Evolutionary conservation across 176 grass and related monocot species (phyloP).

Genomic region (Aegilops longissima): DNA sequence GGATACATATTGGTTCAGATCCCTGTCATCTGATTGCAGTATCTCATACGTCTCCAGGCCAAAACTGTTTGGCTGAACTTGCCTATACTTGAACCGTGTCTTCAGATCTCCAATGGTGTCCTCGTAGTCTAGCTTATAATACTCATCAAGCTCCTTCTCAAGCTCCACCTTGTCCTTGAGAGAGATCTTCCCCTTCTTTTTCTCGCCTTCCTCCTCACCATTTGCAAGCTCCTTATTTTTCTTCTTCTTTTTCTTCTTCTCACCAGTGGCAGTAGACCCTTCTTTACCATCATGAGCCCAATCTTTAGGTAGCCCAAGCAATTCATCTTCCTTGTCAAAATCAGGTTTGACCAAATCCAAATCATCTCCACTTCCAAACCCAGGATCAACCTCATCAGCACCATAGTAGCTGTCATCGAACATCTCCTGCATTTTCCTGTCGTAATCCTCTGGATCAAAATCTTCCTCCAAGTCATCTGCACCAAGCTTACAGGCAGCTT

Average conservation of each 20-base stretch:
- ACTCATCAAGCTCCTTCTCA: conserved; percentile 94
- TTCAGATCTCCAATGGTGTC: conserved; percentile 93
- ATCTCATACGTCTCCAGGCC: conserved; percentile 62
- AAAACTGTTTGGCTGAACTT: conserved; percentile 66
- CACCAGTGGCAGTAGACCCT: conserved; percentile 40
- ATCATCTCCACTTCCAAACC: conserved; percentile 59
- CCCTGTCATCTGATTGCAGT: conserved; percentile 58
- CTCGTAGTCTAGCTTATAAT: conserved; percentile 93
- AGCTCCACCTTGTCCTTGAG: conserved; percentile 82
- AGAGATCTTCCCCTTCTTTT: conserved; percentile 61
- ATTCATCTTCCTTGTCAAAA: conserved; percentile 88
- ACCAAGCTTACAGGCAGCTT: conserved; percentile 49
- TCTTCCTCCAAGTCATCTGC: conserved; percentile 88
- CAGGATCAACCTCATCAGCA: conserved; percentile 68
- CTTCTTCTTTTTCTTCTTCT: conserved; percentile 36
- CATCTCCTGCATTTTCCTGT: conserved; percentile 79
- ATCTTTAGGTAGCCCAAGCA: conserved; percentile 67
- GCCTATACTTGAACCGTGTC: conserved; percentile 85
- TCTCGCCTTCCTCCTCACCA: conserved; percentile 22
- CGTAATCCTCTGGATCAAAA: conserved; percentile 87
- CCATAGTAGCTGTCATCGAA: conserved; percentile 75
- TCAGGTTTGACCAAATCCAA: conserved; percentile 68
- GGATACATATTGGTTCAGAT: conserved; percentile 93
- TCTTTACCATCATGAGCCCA: conserved; percentile 42
- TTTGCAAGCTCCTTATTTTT: conserved; percentile 27